Evolutionary conservation across 257 asterid species (phyloP), one percentile per base, ranked within the genome.

Genomic region (Paraleonurus japonicus): DNA sequence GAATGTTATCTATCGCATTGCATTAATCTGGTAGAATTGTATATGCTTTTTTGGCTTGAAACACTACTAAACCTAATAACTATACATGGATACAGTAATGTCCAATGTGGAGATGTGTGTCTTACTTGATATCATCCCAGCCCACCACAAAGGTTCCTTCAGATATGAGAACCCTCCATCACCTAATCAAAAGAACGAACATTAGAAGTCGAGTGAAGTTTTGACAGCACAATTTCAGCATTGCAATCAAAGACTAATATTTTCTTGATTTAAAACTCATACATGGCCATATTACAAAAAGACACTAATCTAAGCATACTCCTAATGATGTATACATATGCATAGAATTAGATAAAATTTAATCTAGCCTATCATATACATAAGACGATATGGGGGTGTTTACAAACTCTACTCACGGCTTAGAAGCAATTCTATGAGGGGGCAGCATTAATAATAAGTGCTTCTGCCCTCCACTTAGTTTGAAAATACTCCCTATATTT

Each of bases 111-210:
- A 19, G 50, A 37, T 7, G 35, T 2, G 15, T 57, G 23, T 51
- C 93, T 90, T 87, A 92, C 98, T 92, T 54, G 96, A 68, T 66
- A 82, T 43, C 92, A 92, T 85, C 39, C 98, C 98, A 32, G 86
- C 89, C 98, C 98, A 92, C 98, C 98, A 92, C 85, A 85, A 81
- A 6, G 98, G 98, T 74, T 92, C 96, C 83, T 65, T 79, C 68
- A 92, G 83, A 75, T 92, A 92, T 0, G 95, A 74, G 61, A 69
- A 87, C 62, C 98, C 96, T 69, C 98, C 98, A n/a, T 92, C 88
- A 47, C 97, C 98, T 92, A 78, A 70, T 71, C 35, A 78, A 41
- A 35, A 69, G 11, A 27, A 41, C 69, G 48, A 5, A 24, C 30
- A 35, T 28, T 11, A 1, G 47, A 58, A 64, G 19, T 43, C 51